Conservation (phyloP, 1,139 yeast genomes). For the Taphrina populina region DNA sequence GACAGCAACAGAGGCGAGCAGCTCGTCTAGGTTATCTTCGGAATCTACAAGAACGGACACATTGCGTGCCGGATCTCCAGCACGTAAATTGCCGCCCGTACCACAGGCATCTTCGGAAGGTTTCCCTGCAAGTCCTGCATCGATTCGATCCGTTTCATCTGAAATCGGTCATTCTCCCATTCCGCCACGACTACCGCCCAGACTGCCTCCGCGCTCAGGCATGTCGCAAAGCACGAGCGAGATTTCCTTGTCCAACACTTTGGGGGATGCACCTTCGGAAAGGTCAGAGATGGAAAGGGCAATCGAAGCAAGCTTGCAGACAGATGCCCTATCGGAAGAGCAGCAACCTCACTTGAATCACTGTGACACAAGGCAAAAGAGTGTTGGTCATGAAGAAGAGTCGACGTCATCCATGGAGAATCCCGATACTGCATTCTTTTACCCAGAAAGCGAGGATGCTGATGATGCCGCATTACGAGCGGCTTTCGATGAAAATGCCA, state of each 20-base stretch:
- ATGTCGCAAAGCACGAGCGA: neutral
- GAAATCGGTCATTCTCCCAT: no score
- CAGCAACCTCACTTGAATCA: no score
- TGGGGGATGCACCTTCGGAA: no score
- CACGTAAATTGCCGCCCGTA: conserved; percentile 5
- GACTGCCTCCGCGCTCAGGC: conserved; percentile 12
- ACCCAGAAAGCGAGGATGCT: conserved; percentile 12
- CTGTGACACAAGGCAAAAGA: no score
- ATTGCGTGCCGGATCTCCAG: neutral
- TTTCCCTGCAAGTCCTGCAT: neutral
- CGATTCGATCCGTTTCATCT: no score
- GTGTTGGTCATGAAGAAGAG: neutral
- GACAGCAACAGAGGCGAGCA: neutral
- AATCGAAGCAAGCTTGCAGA: conserved; percentile 17
- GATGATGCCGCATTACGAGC: conserved; percentile 19
- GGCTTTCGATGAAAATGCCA: conserved; percentile 20
- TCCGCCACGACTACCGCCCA: conserved; percentile 14
- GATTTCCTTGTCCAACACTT: no score
- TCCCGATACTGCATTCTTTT: no score
- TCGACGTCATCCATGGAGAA: conserved; percentile 3
- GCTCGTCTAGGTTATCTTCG: neutral
- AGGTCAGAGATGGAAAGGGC: conserved; percentile 10
- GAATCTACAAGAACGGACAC: neutral
- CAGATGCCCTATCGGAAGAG: no score
- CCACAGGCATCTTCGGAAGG: neutral